Conservation (phyloP, 2,329 filamentous ascomycete genomes). For the Arthrobotrys iridis region DNA sequence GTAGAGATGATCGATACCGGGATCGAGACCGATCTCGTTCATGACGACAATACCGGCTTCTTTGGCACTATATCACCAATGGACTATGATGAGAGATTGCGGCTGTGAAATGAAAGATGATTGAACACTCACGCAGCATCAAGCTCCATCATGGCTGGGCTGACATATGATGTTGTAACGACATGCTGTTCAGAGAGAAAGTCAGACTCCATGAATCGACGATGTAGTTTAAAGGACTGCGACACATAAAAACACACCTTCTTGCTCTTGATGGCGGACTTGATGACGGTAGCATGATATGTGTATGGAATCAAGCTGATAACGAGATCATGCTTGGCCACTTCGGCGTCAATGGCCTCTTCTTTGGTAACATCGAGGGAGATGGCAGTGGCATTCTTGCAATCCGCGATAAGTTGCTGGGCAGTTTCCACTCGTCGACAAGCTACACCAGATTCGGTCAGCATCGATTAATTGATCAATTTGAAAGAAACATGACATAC, state of each 20-base stretch:
- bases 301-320: conserved; percentile 90
- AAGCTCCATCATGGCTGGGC: conserved; percentile 89
- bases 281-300: conserved; percentile 87
- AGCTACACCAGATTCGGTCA: conserved; percentile 66
- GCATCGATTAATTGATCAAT: not conserved
- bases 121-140: conserved; percentile 66
- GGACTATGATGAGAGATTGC: not conserved
- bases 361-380: conserved; percentile 84
- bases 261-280: conserved; percentile 90
- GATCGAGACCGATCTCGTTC: conserved; percentile 89
- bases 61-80: conserved; percentile 69
- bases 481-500: conserved; percentile 60
- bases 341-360: conserved; percentile 79
- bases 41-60: conserved; percentile 94
- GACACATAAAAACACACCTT: conserved; percentile 64
- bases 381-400: conserved; percentile 78
- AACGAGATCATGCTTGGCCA: conserved; percentile 81
- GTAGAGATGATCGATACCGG: conserved; percentile 78
- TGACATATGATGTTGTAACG: conserved; percentile 93
- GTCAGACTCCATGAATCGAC: too few relatives aligned
- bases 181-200: conserved; percentile 69
- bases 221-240: not conserved
- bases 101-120: not conserved
- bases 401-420: conserved; percentile 76
- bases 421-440: conserved; percentile 83